Evolutionary conservation across 768 basidiomycete species (phyloP), one percentile per base, ranked within the genome.

Genomic region (Psilocybe azurescens): DNA sequence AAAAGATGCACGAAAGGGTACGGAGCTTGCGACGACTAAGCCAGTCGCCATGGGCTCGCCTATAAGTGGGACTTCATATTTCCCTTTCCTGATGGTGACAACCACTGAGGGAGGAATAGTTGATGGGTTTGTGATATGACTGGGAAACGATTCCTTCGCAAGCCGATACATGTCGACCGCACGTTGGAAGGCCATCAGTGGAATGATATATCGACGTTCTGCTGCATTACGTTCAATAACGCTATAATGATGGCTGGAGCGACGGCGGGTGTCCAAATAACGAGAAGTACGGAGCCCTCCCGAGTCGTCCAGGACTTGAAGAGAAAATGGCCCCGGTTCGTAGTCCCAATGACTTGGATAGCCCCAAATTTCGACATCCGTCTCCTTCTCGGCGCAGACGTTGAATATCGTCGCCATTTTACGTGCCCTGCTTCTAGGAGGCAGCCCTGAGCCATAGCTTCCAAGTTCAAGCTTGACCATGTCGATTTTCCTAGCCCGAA

Each of bases 361-460:
- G 6, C 52, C 52, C 14, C n/a, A 16, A 28, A 53, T 32, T 32
- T 53, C 32, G 8, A 53, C 32, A 6, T 36, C 33, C 16, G 52
- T 24, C 2, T 53, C 33, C 30, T 53, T 53, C 11, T 33, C 52
- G 6, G 33, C 52, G n/a, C 32, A 32, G 16, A 53, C 33, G 33
- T 53, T 53, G 29, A 53, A 53, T n/a, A 53, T 32, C 11, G 33
- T 53, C 52, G 52, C 52, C 52, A 53, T 29, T 20, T 53, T 53
- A 14, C 52, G 52, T 32, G 52, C 52, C 32, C 52, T 33, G 18
- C 52, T 53, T 38, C 52, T 30, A 5, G 52, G 52, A 18, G 52
- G 52, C 33, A 53, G 33, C 5, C 32, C 18, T 5, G 52, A 13
- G 5, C 33, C 33, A 38, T 36, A 53, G n/a, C 18, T 5, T 18